Percentiles rank a stretch among this genome's conserved stretches.
These are phyloP conservation scores for Ascochyta fabae DNA, from an alignment of 2,329 filamentous ascomycete genomes.

Conservation along the genomic window DNA sequence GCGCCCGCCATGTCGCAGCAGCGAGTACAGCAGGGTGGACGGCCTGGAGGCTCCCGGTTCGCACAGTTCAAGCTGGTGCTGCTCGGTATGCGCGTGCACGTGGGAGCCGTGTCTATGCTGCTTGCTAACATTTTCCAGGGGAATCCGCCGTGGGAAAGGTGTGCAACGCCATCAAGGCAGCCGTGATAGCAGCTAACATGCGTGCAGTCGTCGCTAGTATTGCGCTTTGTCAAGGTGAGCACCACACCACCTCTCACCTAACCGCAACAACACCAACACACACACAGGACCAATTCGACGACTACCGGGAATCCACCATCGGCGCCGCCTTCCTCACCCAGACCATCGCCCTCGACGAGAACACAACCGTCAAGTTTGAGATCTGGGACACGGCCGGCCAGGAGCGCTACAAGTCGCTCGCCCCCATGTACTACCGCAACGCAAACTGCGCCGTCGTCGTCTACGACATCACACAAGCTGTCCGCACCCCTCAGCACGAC, in stretches of 20 bases:
- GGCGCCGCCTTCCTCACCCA: conserved; percentile 98
- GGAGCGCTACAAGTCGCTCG: conserved; percentile 97
- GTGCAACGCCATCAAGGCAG: conserved; percentile 41
- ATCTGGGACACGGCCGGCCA: conserved; percentile 94
- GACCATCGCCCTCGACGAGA: conserved; percentile 97
- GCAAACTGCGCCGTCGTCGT: conserved; percentile 99
- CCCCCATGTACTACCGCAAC: conserved; percentile 99
- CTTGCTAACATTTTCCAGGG: conserved; percentile 62
- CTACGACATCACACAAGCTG: conserved; percentile 98
- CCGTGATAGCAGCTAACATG: conserved; percentile 39
- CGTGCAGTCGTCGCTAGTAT: conserved; percentile 86
- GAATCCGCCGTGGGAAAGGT: conserved; percentile 99
- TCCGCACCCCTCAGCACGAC: conserved; percentile 57
- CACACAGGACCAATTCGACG: conserved; percentile 93
- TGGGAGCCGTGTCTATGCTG: background rate
- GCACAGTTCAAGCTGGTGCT: conserved; percentile 99
- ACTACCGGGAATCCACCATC: conserved; percentile 97
- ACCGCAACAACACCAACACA: conserved; percentile 2
- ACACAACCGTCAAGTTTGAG: conserved; percentile 98
- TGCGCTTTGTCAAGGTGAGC: conserved; percentile 95
- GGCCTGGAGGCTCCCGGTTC: conserved; percentile 75
- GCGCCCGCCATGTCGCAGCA: conserved; percentile 75
- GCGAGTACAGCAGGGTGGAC: conserved; percentile 75
- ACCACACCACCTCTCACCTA: background rate
- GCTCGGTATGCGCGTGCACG: conserved; percentile 70